Evolutionary conservation across 345 rosid species (phyloP).

Genomic region (Lepidium sativum): DNA sequence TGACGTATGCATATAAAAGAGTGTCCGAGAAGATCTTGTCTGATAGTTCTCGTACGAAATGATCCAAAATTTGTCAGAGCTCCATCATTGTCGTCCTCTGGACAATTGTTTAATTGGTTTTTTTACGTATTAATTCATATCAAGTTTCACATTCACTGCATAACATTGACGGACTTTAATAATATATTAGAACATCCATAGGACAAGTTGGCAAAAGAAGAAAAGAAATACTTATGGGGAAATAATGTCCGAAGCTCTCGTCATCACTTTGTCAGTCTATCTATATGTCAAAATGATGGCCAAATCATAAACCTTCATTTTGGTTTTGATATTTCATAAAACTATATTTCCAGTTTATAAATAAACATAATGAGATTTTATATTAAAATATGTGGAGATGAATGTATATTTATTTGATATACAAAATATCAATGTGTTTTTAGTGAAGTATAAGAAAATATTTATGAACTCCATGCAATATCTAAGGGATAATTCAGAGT

Average conservation of each 20-base stretch:
- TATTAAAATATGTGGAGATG: no score
- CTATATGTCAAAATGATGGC: slow-evolving; percentile 18
- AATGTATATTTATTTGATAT: no score
- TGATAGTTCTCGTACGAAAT: slow-evolving; percentile 33
- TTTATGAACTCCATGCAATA: slow-evolving; percentile 1
- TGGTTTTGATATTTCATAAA: not conserved
- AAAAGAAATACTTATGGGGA: not conserved
- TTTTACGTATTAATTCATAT: not conserved
- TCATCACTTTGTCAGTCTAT: slow-evolving; percentile 5
- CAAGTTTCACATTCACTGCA: not conserved
- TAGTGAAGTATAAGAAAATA: no score
- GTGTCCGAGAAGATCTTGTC: slow-evolving; percentile 19
- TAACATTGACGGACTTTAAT: not conserved
- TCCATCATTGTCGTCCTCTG: slow-evolving; percentile 30
- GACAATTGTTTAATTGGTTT: not conserved
- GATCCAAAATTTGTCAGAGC: slow-evolving; percentile 34
- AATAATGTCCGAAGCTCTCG: not conserved
- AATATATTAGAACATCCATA: no score
- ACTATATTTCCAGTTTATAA: not conserved
- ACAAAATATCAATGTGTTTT: no score
- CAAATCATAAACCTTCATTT: slow-evolving; percentile 20
- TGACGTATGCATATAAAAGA: slow-evolving; percentile 16
- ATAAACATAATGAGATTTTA: not conserved
- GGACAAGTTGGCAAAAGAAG: not conserved
- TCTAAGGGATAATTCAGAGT: not conserved